Conservation (phyloP, 495 filamentous ascomycete species). For the Aspergillus cristatus region DNA sequence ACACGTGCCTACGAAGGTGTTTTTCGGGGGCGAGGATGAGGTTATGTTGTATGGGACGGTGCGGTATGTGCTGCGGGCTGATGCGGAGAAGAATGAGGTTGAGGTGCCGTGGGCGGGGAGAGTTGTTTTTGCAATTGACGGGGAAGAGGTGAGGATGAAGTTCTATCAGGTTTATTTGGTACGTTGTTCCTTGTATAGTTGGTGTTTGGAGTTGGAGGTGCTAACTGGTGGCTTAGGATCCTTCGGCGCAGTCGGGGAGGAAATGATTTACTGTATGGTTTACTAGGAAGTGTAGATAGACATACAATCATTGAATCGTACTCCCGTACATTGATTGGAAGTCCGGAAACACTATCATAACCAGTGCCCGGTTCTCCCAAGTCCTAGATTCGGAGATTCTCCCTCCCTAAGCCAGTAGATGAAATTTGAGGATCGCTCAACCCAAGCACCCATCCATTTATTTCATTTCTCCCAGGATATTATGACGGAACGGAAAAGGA, state of each 20-base stretch:
- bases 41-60: slow-evolving; percentile 58
- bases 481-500: slow-evolving; percentile 1
- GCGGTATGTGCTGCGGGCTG: slow-evolving; percentile 43
- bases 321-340: too few species aligned
- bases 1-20: slow-evolving; percentile 44
- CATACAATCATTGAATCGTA: too few species aligned
- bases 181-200: slow-evolving; percentile 11
- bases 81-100: slow-evolving; percentile 31
- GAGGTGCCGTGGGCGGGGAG: slow-evolving; percentile 46
- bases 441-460: neutral
- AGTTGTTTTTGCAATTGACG: slow-evolving; percentile 41
- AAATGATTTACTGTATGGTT: slow-evolving; percentile 20
- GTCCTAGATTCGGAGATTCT: too few species aligned
- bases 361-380: too few species aligned
- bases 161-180: slow-evolving; percentile 63
- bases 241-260: slow-evolving; percentile 30
- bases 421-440: neutral
- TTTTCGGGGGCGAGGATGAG: slow-evolving; percentile 42
- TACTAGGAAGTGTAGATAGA: too few species aligned
- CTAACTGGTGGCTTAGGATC: slow-evolving; percentile 19
- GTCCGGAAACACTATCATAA: too few species aligned
- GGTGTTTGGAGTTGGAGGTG: neutral
- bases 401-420: too few species aligned
- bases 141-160: slow-evolving; percentile 42
- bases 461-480: slow-evolving; percentile 1